Evolutionary conservation across 1,284 basidiomycete genomes (phyloP), one percentile per base, ranked within the genome.

Genomic region (Marasmius oreades): DNA sequence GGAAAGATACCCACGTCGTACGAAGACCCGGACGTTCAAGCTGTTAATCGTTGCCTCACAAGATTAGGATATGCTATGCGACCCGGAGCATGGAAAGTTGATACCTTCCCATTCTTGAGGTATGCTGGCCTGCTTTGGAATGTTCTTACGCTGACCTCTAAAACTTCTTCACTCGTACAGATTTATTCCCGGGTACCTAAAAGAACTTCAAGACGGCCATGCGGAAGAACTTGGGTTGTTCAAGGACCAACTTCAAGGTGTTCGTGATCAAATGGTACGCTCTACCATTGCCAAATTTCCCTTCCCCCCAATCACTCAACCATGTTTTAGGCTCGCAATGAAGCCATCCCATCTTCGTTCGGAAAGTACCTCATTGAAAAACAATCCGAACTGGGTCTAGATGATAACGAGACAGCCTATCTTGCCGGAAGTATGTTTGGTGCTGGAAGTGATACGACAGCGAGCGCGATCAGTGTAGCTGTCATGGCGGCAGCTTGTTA

Each of bases 401-500:
- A 78, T 0, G 73, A 79, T 31, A 70, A 79, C 47, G 84, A 88
- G 58, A 74, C 79, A 7, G 75, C 83, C 0, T 88, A 83, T 63
- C 72, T 87, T 2, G 80, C 79, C 0, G 85, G 86, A 0, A 77
- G 77, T 5, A 77, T 86, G 70, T 86, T 85, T 55, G 85, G 83
- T 37, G 85, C 84, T 0, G 85, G 84, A 4, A 78, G 78, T 2
- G 85, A 85, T 55, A 86, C 84, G 69, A 85, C 78, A 2, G 78
- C 81, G 1, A 75, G 78, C 7, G 85, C 78, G 0, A 81, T 90
- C 46, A 79, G 76, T 34, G 73, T 79, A 42, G 70, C 75, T 31
- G 74, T 82, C 23, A 79, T 90, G 77, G 86, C 87, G 0, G 82
- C 88, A 0, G 84, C 85, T 0, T 74, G 72, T 24, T 78, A 81